Evolutionary conservation across 768 basidiomycete species (phyloP).

Genomic region (Hericium coralloides): DNA sequence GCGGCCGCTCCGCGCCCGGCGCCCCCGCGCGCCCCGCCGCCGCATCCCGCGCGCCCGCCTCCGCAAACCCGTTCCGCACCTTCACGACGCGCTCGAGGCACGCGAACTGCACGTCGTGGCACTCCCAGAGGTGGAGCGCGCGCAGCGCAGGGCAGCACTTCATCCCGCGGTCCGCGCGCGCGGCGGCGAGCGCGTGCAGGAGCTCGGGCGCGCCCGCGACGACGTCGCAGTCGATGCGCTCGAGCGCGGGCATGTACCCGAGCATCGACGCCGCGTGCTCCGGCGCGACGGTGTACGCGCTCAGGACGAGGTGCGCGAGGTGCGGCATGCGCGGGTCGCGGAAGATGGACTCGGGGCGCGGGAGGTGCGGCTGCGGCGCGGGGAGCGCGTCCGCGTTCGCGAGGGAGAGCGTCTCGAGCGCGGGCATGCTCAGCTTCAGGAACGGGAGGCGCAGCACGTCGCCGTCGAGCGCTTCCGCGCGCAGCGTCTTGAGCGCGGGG

Average conservation of each 20-base stretch:
- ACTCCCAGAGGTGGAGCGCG: constrained; percentile 8
- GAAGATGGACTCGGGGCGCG: constrained; percentile 9
- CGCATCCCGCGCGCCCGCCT: not conserved
- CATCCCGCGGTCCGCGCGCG: not conserved
- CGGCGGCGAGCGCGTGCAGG: constrained; percentile 3
- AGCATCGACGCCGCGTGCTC: constrained; percentile 8
- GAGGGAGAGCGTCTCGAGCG: constrained; percentile 9
- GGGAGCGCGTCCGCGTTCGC: constrained; percentile 2
- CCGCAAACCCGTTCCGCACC: constrained; percentile 5
- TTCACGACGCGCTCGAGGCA: constrained; percentile 3
- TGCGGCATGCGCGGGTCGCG: constrained; percentile 12
- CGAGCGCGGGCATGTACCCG: constrained; percentile 8
- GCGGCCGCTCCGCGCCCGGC: not conserved
- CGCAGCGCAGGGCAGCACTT: constrained; percentile 5
- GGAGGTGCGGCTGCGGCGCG: not conserved
- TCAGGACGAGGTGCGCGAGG: constrained; percentile 7
- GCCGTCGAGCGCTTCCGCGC: constrained; percentile 3
- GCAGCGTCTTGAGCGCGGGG: constrained; percentile 4
- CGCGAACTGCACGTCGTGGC: constrained; percentile 1
- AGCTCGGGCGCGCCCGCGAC: constrained; percentile 1
- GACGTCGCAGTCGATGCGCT: constrained; percentile 12
- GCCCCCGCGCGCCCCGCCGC: not conserved
- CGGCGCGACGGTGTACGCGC: constrained; percentile 1
- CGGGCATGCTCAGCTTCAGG: constrained; percentile 8
- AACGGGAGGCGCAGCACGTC: constrained; percentile 9